Evolutionary conservation across 2,329 filamentous ascomycete genomes (phyloP), one percentile per base, ranked within the genome.

Genomic region (Ascochyta fabae): DNA sequence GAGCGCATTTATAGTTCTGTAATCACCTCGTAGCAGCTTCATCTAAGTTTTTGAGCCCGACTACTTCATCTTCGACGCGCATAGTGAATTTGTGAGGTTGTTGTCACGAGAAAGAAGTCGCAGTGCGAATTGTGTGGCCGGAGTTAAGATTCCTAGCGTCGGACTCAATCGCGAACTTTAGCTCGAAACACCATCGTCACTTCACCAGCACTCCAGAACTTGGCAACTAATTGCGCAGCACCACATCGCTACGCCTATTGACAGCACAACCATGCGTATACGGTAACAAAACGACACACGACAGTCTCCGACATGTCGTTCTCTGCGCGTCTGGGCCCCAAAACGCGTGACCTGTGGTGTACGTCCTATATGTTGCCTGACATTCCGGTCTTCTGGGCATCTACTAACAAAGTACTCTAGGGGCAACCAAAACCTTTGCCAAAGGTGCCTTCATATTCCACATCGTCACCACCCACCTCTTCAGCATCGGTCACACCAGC

Each of bases 401-500:
- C 13, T 8, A 9, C 50, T 65, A 35, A 64, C 43, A 12, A 2
- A 24, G 3, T 13, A 9, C 26, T 31, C 7, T n/a, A 64, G 63
- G 44, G 40, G 46, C 50, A 43, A 46, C 60, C 33, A 45, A 66
- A 24, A 35, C 52, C 12, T 39, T 62, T 27, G 47, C 46, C 27
- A 60, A 68, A 53, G 27, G 57, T 36, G 54, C 59, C 53, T 59
- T 73, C 56, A 31, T 62, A 39, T 41, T 49, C n/a, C 78, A 81
- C 65, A 61, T 77, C 39, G 65, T 75, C 60, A 50, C 61, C 29
- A 64, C 64, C 26, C 88, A 95, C 76, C 79, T 86, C 66, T 85
- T 86, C 77, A 81, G 81, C 60, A 68, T 88, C 61, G 83, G 83
- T 19, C 75, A 80, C 4, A 86, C 87, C 15, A 80, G 81, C 24